Conservation (phyloP, 2,329 filamentous ascomycete genomes). For the Neopestalotiopsis sp. region DNA sequence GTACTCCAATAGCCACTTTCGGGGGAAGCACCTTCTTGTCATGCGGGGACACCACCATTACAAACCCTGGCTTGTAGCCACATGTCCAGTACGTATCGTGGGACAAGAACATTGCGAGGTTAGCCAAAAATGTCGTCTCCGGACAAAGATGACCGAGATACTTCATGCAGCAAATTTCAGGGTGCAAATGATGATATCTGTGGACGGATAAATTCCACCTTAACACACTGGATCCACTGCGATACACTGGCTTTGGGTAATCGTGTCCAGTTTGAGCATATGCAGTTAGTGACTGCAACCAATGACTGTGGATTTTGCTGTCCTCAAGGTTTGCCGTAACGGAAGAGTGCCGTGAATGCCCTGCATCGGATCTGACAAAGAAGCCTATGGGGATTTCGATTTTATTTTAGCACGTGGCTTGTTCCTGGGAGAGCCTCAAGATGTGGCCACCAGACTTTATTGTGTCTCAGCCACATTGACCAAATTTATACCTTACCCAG, state of each 20-base stretch:
- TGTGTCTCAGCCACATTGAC: conserved; percentile 6
- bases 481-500: background rate
- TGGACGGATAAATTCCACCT: conserved; percentile 9
- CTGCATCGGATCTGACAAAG: background rate
- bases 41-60: conserved; percentile 3
- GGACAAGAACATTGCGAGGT: background rate
- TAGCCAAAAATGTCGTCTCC: background rate
- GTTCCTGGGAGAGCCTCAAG: conserved; percentile 6
- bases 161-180: background rate
- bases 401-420: background rate
- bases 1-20: background rate
- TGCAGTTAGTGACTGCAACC: too few species aligned
- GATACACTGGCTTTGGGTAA: background rate
- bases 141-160: background rate
- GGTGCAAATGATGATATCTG: background rate
- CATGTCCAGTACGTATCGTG: background rate
- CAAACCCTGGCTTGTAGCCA: conserved; percentile 3
- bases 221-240: background rate
- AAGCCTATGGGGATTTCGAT: too few species aligned
- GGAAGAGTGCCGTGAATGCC: background rate
- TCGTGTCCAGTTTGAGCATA: background rate
- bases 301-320: too few species aligned
- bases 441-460: background rate
- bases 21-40: background rate
- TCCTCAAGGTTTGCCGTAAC: too few species aligned